Evolutionary conservation across 768 basidiomycete species (phyloP).

Genomic region (Clitopilus hobsonii): DNA sequence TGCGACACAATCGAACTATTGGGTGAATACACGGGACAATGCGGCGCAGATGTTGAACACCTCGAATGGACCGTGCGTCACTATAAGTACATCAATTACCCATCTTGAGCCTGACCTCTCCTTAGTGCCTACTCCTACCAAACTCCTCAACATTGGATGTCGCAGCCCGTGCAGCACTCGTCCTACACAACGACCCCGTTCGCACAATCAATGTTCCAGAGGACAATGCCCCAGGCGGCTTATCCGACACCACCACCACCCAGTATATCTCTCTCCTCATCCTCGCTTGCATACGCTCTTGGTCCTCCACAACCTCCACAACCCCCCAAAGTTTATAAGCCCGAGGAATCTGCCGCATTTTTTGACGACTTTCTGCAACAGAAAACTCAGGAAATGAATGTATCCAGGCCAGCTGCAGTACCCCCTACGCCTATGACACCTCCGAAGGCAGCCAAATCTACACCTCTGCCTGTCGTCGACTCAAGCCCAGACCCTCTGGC

Average conservation of each 20-base stretch:
- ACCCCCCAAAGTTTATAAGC: conserved; percentile 31
- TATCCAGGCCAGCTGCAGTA: conserved; percentile 1
- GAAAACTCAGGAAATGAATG: conserved; percentile 40
- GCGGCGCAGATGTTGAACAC: conserved; percentile 56
- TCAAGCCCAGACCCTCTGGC: conserved; percentile 59
- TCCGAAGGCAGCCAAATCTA: conserved; percentile 4
- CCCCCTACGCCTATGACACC: conserved; percentile 14
- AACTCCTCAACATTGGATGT: conserved; percentile 36
- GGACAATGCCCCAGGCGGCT: conserved; percentile 50
- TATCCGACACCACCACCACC: conserved; percentile 76
- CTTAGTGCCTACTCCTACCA: conserved; percentile 38
- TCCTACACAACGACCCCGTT: conserved; percentile 52
- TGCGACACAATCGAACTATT: conserved; percentile 49
- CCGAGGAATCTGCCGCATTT: conserved; percentile 59
- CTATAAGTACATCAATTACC: conserved; percentile 13
- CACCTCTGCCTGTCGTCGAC: conserved; percentile 18
- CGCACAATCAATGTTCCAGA: conserved; percentile 63
- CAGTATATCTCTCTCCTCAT: conserved; percentile 58
- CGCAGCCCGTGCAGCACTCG: conserved; percentile 36
- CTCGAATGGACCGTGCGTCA: conserved; percentile 45
- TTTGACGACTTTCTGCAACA: conserved; percentile 64
- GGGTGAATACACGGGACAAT: conserved; percentile 60
- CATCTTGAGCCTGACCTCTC: conserved; percentile 11
- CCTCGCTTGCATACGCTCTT: conserved; percentile 72
- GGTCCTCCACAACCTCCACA: conserved; percentile 31